Evolutionary conservation across 768 basidiomycete species (phyloP), one percentile per base, ranked within the genome.

Genomic region (Daedaleopsis nitida): DNA sequence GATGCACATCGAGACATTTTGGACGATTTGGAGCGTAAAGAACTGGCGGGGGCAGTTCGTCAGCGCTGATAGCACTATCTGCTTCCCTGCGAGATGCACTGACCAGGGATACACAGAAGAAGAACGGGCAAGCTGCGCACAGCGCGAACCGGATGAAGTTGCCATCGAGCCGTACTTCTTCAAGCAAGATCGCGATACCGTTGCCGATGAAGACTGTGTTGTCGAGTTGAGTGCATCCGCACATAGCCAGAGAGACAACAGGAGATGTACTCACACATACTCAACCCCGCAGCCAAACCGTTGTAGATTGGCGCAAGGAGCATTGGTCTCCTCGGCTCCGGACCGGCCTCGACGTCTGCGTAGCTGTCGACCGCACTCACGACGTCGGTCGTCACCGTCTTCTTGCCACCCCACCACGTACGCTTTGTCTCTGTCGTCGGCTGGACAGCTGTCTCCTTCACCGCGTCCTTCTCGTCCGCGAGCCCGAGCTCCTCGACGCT

Each of bases 381-480:
- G 21, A 48, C 39, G 24, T 67, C 71, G 16, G 65, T 64, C 12
- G 73, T 71, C 47, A 80, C 69, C 37, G 72, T 74, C 52, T 82
- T 74, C 72, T 81, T 84, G 62, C 77, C 77, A 12, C 87, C 86
- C 65, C 82, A 88, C 87, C 87, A 89, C 27, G 79, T 87, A 61
- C 65, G 68, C 61, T 62, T 66, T 27, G 67, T 67, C 63, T 64
- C 65, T 38, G 66, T 69, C 63, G 57, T 58, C 5, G 43, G 49
- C 19, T 27, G 32, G 39, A 49, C 57, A 2, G 32, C 49, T 16
- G 23, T 58, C 66, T 57, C 62, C 50, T 47, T 65, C 37, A 60
- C 56, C 27, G 51, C 63, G 23, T 54, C 63, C 55, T 61, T 66
- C 52, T 63, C 66, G 17, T 55, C 52, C 10, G 23, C 57, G 45